A percentile compares a stretch with the other conserved stretches of the same genome.
phyloP scores from a whole-genome alignment of 495 filamentous ascomycete species.

The Pyrenopolyporus hunteri region DNA sequence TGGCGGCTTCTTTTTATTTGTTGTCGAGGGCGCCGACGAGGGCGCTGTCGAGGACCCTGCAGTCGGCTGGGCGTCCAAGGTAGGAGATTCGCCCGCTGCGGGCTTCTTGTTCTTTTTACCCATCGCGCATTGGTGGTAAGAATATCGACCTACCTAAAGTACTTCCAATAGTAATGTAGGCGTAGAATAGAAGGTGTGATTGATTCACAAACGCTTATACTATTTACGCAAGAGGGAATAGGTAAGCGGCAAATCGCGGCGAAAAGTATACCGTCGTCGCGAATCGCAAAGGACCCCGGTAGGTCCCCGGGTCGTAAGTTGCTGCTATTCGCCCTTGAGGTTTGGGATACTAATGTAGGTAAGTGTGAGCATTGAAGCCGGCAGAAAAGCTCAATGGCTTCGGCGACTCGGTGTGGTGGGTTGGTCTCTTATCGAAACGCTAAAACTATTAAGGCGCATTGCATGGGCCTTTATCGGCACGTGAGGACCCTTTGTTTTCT shows the following conservation, averaged over 20 bases:
- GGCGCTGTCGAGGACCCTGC: constrained; percentile 21
- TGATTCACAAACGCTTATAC: background rate
- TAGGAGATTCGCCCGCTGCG: constrained; percentile 36
- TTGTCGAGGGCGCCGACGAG: constrained; percentile 15
- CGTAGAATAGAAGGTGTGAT: constrained; percentile 13
- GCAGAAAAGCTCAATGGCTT: constrained; percentile 30
- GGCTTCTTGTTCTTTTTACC: constrained; percentile 56
- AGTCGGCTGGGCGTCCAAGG: constrained; percentile 33
- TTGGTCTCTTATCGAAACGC: constrained; percentile 29
- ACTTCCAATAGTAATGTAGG: constrained; percentile 18
- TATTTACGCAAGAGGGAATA: background rate
- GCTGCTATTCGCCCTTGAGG: constrained; percentile 5
- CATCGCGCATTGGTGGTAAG: constrained; percentile 42
- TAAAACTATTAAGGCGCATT: background rate
- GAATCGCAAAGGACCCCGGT: constrained; percentile 9
- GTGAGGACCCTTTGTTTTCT: constrained; percentile 18
- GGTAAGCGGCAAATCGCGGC: constrained; percentile 6
- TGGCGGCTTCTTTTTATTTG: constrained; percentile 39
- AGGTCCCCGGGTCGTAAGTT: too few relatives aligned
- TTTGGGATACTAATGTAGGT: too few relatives aligned
- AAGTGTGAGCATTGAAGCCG: background rate
- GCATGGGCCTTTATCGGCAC: constrained; percentile 29
- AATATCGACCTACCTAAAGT: constrained; percentile 14
- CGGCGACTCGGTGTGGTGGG: constrained; percentile 22
- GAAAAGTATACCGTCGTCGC: constrained; percentile 12